Evolutionary conservation across 169 alveolate species (phyloP).

Genomic region (Eimeria sp.): DNA sequence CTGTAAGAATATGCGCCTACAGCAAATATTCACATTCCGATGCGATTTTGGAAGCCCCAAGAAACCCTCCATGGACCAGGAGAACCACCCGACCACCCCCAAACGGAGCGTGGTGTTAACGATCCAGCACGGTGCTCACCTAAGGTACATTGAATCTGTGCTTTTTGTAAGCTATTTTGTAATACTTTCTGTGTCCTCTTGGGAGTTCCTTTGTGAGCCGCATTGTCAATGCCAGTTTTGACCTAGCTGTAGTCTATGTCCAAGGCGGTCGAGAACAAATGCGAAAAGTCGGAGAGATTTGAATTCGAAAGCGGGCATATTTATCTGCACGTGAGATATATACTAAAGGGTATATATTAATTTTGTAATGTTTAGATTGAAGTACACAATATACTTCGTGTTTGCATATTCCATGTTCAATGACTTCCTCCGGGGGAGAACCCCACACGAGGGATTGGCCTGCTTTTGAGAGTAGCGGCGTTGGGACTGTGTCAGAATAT

Average conservation of each 20-base stretch:
- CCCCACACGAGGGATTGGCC: not conserved
- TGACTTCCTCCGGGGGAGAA: not conserved
- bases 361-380: too few species aligned
- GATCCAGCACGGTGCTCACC: too few species aligned
- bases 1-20: not conserved
- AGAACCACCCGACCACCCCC: not conserved
- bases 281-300: not conserved
- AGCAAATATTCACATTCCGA: not conserved
- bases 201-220: not conserved
- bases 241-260: not conserved
- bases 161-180: not conserved
- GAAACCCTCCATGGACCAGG: not conserved
- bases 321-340: not conserved
- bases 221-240: not conserved
- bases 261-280: not conserved
- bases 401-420: not conserved
- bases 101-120: too few species aligned
- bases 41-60: not conserved
- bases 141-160: not conserved
- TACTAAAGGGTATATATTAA: too few species aligned
- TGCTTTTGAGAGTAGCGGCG: not conserved
- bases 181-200: not conserved
- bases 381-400: not conserved
- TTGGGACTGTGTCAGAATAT: not conserved
- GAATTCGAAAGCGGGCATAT: not conserved